Conservation (phyloP, 2,329 filamentous ascomycete genomes). For the Albophoma yamanashiensis region DNA sequence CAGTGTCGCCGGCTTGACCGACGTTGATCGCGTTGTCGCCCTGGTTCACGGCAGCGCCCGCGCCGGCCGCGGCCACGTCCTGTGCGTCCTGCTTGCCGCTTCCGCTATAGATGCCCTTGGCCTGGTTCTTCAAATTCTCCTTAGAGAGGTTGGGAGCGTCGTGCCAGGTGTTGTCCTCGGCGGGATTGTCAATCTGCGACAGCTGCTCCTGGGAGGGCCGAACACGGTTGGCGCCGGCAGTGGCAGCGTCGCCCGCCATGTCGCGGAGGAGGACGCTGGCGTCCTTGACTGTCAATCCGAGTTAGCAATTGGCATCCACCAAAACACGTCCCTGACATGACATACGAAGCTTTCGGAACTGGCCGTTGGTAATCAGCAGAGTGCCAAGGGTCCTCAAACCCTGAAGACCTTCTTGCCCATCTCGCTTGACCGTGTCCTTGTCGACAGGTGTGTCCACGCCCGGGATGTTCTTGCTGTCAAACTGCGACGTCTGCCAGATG, state of each 20-base stretch:
- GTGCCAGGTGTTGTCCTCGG: conserved; percentile 89
- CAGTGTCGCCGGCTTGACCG: not conserved
- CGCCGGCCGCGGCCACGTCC: conserved; percentile 47
- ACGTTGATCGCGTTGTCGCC: conserved; percentile 17
- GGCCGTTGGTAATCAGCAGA: conserved; percentile 86
- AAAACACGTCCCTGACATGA: conserved; percentile 12
- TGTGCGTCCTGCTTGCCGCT: conserved; percentile 46
- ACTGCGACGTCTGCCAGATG: conserved; percentile 82
- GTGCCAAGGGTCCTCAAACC: conserved; percentile 82
- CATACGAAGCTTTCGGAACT: conserved; percentile 83
- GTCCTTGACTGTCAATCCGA: conserved; percentile 51
- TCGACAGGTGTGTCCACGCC: conserved; percentile 57
- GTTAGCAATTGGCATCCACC: conserved; percentile 6
- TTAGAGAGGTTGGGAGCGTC: conserved; percentile 69
- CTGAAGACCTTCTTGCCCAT: conserved; percentile 73
- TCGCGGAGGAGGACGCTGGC: conserved; percentile 72
- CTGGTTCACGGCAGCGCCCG: conserved; percentile 38
- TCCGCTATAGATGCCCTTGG: conserved; percentile 51
- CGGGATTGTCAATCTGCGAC: conserved; percentile 67
- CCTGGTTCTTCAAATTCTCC: conserved; percentile 56
- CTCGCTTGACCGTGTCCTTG: conserved; percentile 69
- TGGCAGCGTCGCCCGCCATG: conserved; percentile 82
- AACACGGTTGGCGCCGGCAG: conserved; percentile 63
- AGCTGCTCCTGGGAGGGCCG: conserved; percentile 72
- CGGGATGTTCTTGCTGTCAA: conserved; percentile 51